Percentiles rank a stretch among this genome's conserved stretches.
These are phyloP conservation scores for Pythium phragmitis DNA, from an alignment of 352 stramenopile genomes.

Conservation along the genomic window DNA sequence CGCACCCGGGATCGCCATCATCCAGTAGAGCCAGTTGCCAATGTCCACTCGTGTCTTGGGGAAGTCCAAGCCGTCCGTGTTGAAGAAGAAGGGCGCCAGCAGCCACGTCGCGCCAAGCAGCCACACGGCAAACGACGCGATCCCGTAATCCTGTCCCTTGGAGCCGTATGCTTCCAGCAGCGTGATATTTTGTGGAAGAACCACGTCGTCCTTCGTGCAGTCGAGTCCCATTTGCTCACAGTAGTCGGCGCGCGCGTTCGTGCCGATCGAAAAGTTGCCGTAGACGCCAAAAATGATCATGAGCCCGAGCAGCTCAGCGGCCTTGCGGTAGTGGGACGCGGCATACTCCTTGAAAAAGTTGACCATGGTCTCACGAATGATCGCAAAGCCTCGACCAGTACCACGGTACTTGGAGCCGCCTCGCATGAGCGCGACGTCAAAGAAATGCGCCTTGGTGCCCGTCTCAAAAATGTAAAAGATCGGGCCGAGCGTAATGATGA, in stretches of 20 bases:
- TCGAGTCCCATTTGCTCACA: slow-evolving; percentile 51
- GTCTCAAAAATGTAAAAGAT: slow-evolving; percentile 90
- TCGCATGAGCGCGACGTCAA: slow-evolving; percentile 84
- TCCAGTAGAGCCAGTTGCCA: slow-evolving; percentile 79
- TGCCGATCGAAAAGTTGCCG: slow-evolving; percentile 79
- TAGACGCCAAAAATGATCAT: slow-evolving; percentile 84
- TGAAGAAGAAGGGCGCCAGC: slow-evolving; percentile 85
- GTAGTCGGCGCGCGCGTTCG: slow-evolving; percentile 47
- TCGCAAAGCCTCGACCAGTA: slow-evolving; percentile 82
- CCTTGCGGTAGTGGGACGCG: slow-evolving; percentile 81
- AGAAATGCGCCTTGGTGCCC: slow-evolving; percentile 84
- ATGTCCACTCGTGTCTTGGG: slow-evolving; percentile 83
- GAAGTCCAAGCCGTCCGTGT: slow-evolving; percentile 86
- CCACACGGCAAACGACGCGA: slow-evolving; percentile 88
- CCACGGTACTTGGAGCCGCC: slow-evolving; percentile 85
- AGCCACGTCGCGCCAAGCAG: slow-evolving; percentile 79
- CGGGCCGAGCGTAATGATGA: slow-evolving; percentile 78
- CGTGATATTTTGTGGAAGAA: slow-evolving; percentile 68
- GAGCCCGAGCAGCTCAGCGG: slow-evolving; percentile 70
- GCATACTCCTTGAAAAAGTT: slow-evolving; percentile 89
- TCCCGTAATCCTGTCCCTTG: slow-evolving; percentile 85
- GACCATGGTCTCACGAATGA: slow-evolving; percentile 80
- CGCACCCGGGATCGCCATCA: slow-evolving; percentile 60
- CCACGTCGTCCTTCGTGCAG: slow-evolving; percentile 47
- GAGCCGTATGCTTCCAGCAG: slow-evolving; percentile 76